phyloP scores from a whole-genome alignment of 2,329 filamentous ascomycete genomes.

The Fusarium vanettenii region DNA sequence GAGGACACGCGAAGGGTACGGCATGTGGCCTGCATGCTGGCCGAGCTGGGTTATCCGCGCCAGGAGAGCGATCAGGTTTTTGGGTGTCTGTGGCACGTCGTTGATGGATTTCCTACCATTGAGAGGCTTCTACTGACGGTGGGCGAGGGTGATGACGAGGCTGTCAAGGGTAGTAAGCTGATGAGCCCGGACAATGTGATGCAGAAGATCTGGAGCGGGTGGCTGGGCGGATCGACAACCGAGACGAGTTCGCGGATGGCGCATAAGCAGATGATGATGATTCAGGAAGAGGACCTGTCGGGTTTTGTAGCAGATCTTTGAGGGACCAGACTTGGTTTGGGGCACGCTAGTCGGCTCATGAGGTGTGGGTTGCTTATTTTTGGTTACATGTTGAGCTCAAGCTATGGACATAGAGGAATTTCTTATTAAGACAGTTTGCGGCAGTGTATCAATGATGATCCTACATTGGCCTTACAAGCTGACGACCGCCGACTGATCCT shows the following conservation, averaged over 20 bases:
- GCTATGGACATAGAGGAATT: not conserved
- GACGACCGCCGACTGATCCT: not conserved
- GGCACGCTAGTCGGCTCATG: not conserved
- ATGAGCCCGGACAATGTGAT: conserved; percentile 52
- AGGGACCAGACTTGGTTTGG: not conserved
- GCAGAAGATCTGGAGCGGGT: conserved; percentile 61
- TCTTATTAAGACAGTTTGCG: not conserved
- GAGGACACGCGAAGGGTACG: conserved; percentile 57
- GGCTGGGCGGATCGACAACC: conserved; percentile 54
- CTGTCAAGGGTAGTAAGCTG: conserved; percentile 45
- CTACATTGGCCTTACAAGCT: not conserved
- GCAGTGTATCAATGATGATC: not conserved
- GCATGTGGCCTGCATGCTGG: conserved; percentile 57
- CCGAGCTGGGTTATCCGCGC: conserved; percentile 56
- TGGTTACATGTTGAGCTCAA: not conserved
- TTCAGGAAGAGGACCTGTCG: conserved; percentile 56
- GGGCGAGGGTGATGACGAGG: conserved; percentile 51
- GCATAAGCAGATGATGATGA: conserved; percentile 57
- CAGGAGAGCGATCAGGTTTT: conserved; percentile 59
- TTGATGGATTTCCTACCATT: conserved; percentile 56
- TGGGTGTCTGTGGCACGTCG: conserved; percentile 59
- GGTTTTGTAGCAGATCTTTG: conserved; percentile 43
- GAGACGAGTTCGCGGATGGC: conserved; percentile 54
- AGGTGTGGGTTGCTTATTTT: not conserved
- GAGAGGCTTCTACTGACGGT: conserved; percentile 55